phyloP scores from a whole-genome alignment of 495 filamentous ascomycete genomes.

The Xylaria cubensis region DNA sequence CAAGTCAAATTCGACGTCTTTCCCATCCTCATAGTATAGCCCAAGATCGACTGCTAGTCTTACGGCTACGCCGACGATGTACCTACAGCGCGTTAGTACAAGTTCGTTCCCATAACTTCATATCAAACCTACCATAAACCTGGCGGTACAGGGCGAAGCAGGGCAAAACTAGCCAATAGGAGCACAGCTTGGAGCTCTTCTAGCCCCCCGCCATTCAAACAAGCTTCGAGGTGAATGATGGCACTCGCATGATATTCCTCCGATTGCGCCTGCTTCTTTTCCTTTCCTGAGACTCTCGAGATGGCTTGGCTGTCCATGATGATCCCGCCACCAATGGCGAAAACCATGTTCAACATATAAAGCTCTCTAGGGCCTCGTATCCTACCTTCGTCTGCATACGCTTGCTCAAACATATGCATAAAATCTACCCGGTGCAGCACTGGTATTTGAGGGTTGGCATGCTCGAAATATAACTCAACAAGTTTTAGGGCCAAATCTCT shows the following conservation, averaged over 20 bases:
- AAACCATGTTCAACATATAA: conserved; percentile 97
- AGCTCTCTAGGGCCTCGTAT: conserved; percentile 80
- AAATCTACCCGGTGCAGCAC: conserved; percentile 89
- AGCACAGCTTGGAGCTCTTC: conserved; percentile 94
- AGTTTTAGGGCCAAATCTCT: conserved; percentile 73
- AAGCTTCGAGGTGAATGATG: conserved; percentile 87
- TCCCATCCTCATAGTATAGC: conserved; percentile 89
- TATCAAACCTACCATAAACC: conserved; percentile 71
- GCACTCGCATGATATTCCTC: conserved; percentile 97
- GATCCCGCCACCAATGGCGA: conserved; percentile 92
- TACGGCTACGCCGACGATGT: conserved; percentile 92
- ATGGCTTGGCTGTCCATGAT: conserved; percentile 69
- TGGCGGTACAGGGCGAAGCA: conserved; percentile 88
- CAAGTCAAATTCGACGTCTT: conserved; percentile 63
- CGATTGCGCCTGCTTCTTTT: conserved; percentile 75
- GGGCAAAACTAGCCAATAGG: conserved; percentile 86
- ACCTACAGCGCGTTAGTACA: conserved; percentile 50
- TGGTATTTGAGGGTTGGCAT: conserved; percentile 94
- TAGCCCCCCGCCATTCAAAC: conserved; percentile 80
- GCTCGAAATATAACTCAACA: conserved; percentile 87
- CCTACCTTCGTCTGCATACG: conserved; percentile 72
- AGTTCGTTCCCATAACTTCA: not conserved
- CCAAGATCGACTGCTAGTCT: conserved; percentile 90
- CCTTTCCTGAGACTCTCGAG: conserved; percentile 35
- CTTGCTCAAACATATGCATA: conserved; percentile 78